Percentiles rank a stretch among this genome's conserved stretches.
Conservation (phyloP, 2,329 filamentous ascomycete species). For the Trichoderma hamatum region DNA sequence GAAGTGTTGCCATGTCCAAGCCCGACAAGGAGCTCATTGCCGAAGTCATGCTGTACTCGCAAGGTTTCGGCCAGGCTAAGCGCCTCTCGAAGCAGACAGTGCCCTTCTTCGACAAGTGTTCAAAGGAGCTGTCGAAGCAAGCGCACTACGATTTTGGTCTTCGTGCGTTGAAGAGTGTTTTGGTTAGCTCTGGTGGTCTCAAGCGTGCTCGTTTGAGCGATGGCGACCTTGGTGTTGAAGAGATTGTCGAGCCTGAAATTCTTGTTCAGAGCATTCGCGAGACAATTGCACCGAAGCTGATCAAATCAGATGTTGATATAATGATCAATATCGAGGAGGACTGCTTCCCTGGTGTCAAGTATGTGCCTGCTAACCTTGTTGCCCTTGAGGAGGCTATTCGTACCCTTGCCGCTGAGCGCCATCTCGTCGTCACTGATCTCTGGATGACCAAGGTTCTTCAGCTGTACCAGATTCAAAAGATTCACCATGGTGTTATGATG, state of each 20-base stretch:
- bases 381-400: slow-evolving; percentile 80
- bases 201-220: slow-evolving; percentile 78
- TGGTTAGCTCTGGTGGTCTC: slow-evolving; percentile 94
- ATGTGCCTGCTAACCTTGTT: slow-evolving; percentile 84
- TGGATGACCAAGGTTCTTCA: slow-evolving; percentile 99
- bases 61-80: slow-evolving; percentile 97
- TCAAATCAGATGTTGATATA: slow-evolving; percentile 85
- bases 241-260: slow-evolving; percentile 89
- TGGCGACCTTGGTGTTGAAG: slow-evolving; percentile 64
- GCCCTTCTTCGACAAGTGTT: slow-evolving; percentile 95
- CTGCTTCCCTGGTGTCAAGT: slow-evolving; percentile 91
- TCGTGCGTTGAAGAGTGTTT: slow-evolving; percentile 95
- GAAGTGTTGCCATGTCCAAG: slow-evolving; percentile 99
- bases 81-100: slow-evolving; percentile 92
- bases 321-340: slow-evolving; percentile 82
- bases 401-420: slow-evolving; percentile 78
- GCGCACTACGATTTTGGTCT: slow-evolving; percentile 99
- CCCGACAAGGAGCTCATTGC: slow-evolving; percentile 99
- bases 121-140: slow-evolving; percentile 82
- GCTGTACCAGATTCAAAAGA: slow-evolving; percentile 95
- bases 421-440: slow-evolving; percentile 85
- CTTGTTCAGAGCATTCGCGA: slow-evolving; percentile 98
- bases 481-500: slow-evolving; percentile 99
- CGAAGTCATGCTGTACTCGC: slow-evolving; percentile 99
- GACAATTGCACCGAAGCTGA: slow-evolving; percentile 96